Evolutionary conservation across 176 grass and related monocot genomes (phyloP), one percentile per base, ranked within the genome.

Genomic region (Oryza nivara): DNA sequence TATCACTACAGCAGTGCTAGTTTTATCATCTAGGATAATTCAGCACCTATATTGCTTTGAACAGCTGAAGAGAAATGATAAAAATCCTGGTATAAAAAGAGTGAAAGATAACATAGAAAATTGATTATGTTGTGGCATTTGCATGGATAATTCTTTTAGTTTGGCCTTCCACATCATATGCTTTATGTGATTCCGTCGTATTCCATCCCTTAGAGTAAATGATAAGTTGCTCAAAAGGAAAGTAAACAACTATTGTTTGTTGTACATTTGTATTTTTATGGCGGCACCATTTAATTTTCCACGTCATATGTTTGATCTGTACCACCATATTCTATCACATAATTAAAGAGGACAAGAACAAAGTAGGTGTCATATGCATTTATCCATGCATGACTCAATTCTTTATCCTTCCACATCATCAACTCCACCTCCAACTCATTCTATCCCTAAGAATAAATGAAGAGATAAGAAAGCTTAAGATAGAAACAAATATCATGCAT

Each of bases 261-360:
- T 56, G 4, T 56, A 56, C 5, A 56, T 56, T 56, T 56, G 16
- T 19, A 7, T 19, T 61, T 61, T 61, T 61, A 22, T 61, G 51
- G 19, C 56, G 22, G 7, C 19, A 22, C 19, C n/a, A 61, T 7
- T n/a, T 61, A 20, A 22, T 61, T 61, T n/a, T 61, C 7, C 56
- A 61, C 7, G 2, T 61, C 19, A 61, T 61, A n/a, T 61, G 19
- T 20, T n/a, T 3, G 19, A 61, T 20, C 5, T 22, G 7, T 20
- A n/a, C 7, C 20, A n/a, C 20, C 19, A 61, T n/a, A 61, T 61
- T 61, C 56, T 61, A n/a, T n/a, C 56, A 1, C 7, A 61, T 61
- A 58, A 61, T 60, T 83, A 83, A 51, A 88, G 71, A 86, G 67
- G 76, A 32, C 20, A 61, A 22, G n/a, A 61, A 9, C 17, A 22